Evolutionary conservation across 2,329 filamentous ascomycete species (phyloP), one percentile per base, ranked within the genome.

Genomic region (Pestalotiopsis sp.): DNA sequence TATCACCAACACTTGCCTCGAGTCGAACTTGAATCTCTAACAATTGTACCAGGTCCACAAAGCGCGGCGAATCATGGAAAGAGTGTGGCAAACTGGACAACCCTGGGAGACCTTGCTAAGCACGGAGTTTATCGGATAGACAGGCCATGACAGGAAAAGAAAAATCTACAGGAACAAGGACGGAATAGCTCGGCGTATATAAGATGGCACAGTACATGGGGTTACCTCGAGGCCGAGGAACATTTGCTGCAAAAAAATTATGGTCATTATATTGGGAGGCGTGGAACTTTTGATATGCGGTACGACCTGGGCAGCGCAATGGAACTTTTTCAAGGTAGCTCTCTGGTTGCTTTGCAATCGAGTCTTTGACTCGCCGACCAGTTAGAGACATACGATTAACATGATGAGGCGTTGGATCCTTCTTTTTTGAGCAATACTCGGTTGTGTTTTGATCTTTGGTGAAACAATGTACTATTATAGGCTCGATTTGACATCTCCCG

Each of bases 61-160:
- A 72, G 91, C 92, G 57, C 85, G 89, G 68, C 82, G 79, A 61
- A 78, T 94, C 57, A 91, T 94, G 88, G 85, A 92, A 79, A 85
- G 82, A 72, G 89, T 91, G 9, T 94, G 91, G 91, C 84, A 88
- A 71, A 90, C 87, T n/a, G 87, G 87, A 38, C 85, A 85, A 75
- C 86, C 89, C 39, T 93, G 91, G 91, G 91, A 93, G 79, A 87
- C 86, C 41, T 79, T 93, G 68, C 86, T 90, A 6, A 84, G 85
- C 71, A 88, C 88, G 36, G 91, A 92, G 78, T 93, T 92, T 75
- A 89, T 93, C 75, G 91, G 90, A 36, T 91, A 77, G 59, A 62
- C 20, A 20, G 59, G 27, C 13, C 25, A 27, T 11, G 27, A n/a
- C 38, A 36, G 59, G 14, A 20, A 20, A 20, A 62, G 23, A 59